Evolutionary conservation across 2,329 filamentous ascomycete species (phyloP).

Genomic region (Chaetomium globosum): DNA sequence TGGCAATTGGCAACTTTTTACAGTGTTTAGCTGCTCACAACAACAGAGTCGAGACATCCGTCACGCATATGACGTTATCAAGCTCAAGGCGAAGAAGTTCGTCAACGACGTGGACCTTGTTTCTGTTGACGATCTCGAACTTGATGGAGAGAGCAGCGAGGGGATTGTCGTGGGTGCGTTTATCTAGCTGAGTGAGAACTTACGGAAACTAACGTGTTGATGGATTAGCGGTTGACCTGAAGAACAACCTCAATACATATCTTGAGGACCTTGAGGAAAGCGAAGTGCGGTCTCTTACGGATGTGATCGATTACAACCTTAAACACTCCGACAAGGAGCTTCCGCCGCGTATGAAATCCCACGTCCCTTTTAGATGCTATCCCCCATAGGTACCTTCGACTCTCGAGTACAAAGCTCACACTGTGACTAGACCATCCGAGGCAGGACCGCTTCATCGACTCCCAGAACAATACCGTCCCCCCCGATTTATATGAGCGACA

Average conservation of each 20-base stretch:
- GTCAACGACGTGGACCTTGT: constrained; percentile 3
- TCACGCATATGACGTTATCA: not conserved
- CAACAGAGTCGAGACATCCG: not conserved
- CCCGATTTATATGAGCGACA: not conserved
- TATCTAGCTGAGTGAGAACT: not conserved
- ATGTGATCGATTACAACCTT: constrained; percentile 3
- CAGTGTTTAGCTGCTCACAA: not conserved
- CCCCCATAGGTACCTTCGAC: not conserved
- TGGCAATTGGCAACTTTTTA: not conserved
- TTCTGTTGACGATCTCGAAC: not conserved
- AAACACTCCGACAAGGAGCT: constrained; percentile 4
- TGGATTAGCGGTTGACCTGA: not conserved
- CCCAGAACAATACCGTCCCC: not conserved
- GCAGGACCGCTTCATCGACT: constrained; percentile 6
- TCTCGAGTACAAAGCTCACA: not conserved
- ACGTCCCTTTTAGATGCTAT: not conserved
- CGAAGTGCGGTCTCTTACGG: not conserved
- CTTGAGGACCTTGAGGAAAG: not conserved
- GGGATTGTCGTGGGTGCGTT: not conserved
- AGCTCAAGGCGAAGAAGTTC: not conserved
- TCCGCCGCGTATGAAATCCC: not conserved
- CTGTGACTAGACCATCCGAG: not conserved
- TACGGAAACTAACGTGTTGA: not conserved
- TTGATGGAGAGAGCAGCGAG: not conserved
- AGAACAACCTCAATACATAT: not conserved